Evolutionary conservation across 495 filamentous ascomycete species (phyloP).

Genomic region (Rostrohypoxylon terebratum): DNA sequence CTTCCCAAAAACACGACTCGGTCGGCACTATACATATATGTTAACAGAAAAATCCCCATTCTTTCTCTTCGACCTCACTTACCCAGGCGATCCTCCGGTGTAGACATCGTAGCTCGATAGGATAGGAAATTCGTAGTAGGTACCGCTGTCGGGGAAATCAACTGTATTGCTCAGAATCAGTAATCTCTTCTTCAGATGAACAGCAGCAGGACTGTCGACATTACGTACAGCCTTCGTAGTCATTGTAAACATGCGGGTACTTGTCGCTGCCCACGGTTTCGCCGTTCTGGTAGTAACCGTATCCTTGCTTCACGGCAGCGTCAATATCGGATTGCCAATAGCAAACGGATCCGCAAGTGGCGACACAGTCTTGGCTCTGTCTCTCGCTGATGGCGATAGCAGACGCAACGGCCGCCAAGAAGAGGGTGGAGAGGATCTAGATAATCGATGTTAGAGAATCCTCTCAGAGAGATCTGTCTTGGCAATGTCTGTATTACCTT

Average conservation of each 20-base stretch:
- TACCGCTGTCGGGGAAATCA: slow-evolving; percentile 63
- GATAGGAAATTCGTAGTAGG: slow-evolving; percentile 81
- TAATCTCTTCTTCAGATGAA: neutral
- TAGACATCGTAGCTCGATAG: slow-evolving; percentile 65
- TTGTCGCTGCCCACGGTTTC: slow-evolving; percentile 56
- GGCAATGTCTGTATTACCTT: slow-evolving; percentile 34
- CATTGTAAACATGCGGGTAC: slow-evolving; percentile 79
- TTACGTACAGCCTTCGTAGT: slow-evolving; percentile 68
- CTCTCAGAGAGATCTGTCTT: neutral
- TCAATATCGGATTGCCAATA: slow-evolving; percentile 57
- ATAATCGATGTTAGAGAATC: neutral
- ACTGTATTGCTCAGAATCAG: neutral
- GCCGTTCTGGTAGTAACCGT: slow-evolving; percentile 60
- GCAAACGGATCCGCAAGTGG: slow-evolving; percentile 54
- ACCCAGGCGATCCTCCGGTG: slow-evolving; percentile 71
- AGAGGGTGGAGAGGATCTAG: slow-evolving; percentile 50
- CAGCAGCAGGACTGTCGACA: neutral
- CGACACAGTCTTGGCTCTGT: slow-evolving; percentile 49
- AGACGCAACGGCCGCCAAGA: slow-evolving; percentile 50
- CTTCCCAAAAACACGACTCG: slow-evolving; percentile 73
- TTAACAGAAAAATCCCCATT: no score
- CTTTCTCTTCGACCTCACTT: no score
- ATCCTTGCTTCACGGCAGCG: slow-evolving; percentile 63
- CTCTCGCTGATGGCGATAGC: slow-evolving; percentile 43
- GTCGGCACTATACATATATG: slow-evolving; percentile 56